Evolutionary conservation across 768 basidiomycete genomes (phyloP), one percentile per base, ranked within the genome.

Genomic region (Flagelloscypha sp.): DNA sequence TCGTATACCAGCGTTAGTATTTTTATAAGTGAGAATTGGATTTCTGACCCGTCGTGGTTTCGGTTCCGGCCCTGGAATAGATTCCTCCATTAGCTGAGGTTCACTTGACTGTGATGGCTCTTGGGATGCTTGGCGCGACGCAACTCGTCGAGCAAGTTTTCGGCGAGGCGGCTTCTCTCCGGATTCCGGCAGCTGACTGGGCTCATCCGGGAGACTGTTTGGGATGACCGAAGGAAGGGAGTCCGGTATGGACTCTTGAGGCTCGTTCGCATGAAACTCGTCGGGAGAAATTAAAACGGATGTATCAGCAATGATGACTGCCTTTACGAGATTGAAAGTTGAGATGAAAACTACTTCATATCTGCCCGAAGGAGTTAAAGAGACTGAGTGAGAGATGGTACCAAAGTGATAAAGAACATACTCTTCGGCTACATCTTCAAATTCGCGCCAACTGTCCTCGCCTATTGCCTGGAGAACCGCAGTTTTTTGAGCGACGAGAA

Each of bases 181-280:
- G 6, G n/a, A 23, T 10, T 37, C 34, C 24, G 63, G 55, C 12
- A 56, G 54, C 6, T 65, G 39, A 4, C 71, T 67, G 0, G 68
- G 66, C 41, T 79, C 77, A 13, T 67, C 62, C 3, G 66, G 59
- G 41, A 65, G 62, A 0, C 74, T 69, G 40, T 76, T 79, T 4
- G 70, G 70, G 8, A 77, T 56, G 24, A 63, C 57, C 29, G 70
- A 63, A 1, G 74, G 74, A 0, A 72, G 55, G 7, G 65, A 51
- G 3, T 70, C 67, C 12, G 46, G 53, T 17, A 45, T 19, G 9
- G 31, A 17, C 16, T 44, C 27, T 16, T 7, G n/a, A 13, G 19
- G 21, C 44, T 8, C 9, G 28, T 38, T 35, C 24, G 19, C 8
- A 36, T 29, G 6, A 31, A 20, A 24, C 7, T 13, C 22, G 16